Conservation (phyloP, 1,284 basidiomycete genomes). For the Inonotus hispidus region DNA sequence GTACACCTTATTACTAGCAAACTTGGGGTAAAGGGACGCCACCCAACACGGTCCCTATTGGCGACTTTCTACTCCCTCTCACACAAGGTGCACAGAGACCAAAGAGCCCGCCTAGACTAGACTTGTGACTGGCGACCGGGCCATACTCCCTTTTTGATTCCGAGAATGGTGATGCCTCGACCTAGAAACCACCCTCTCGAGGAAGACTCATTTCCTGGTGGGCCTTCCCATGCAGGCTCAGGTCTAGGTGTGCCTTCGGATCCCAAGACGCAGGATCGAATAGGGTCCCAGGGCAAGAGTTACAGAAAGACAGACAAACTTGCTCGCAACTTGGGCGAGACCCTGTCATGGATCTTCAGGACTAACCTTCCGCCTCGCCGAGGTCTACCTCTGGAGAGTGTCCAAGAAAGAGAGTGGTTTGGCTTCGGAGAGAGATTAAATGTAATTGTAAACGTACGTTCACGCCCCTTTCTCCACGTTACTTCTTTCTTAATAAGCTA, state of each 20-base stretch:
- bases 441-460: constrained; percentile 67
- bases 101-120: not conserved
- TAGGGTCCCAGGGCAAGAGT: no score
- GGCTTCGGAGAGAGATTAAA: constrained; percentile 73
- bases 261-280: not conserved
- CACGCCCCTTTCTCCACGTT: not conserved
- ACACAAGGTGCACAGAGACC: not conserved
- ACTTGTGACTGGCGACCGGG: not conserved
- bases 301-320: not conserved
- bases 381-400: constrained; percentile 52
- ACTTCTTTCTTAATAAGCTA: not conserved
- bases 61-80: not conserved
- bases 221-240: not conserved
- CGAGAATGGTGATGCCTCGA: not conserved
- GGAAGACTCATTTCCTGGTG: not conserved
- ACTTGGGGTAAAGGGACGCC: not conserved
- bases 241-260: not conserved
- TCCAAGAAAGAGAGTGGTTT: constrained; percentile 66
- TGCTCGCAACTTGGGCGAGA: not conserved
- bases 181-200: not conserved
- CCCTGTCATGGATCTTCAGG: constrained; percentile 53
- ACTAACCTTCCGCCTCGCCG: constrained; percentile 63
- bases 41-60: not conserved
- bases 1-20: not conserved
- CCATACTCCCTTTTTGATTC: not conserved